Conservation (phyloP, 2,329 filamentous ascomycete genomes). For the Byssothecium circinans region DNA sequence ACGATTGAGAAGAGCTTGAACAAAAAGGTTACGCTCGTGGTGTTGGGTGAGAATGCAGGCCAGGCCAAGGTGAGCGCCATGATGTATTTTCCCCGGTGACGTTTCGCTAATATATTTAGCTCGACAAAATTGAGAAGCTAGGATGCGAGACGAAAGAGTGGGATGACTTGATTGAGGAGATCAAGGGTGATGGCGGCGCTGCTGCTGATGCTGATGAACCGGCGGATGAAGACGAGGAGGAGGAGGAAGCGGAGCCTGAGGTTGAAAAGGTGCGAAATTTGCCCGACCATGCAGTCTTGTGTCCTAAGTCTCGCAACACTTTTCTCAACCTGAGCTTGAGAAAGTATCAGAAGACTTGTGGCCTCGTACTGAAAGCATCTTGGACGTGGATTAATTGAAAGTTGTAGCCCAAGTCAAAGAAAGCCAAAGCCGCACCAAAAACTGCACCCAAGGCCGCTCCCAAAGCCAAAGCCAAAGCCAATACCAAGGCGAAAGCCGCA, state of each 20-base stretch:
- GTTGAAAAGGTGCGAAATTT: conserved; percentile 13
- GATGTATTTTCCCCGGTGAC: background rate
- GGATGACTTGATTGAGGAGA: conserved; percentile 65
- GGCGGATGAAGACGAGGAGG: conserved; percentile 16
- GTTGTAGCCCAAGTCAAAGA: conserved; percentile 14
- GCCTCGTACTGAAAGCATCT: background rate
- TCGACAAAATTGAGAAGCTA: conserved; percentile 75
- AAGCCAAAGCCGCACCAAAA: conserved; percentile 8
- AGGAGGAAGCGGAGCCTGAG: conserved; percentile 20
- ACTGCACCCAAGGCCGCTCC: conserved; percentile 1
- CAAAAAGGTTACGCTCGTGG: conserved; percentile 55
- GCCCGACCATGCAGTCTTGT: too few species aligned
- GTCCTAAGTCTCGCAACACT: too few species aligned
- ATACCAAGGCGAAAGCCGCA: conserved; percentile 16
- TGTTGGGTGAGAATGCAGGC: conserved; percentile 84
- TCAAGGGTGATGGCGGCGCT: conserved; percentile 18
- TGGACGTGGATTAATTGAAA: background rate
- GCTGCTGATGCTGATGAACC: conserved; percentile 10
- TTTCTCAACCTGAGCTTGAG: too few species aligned
- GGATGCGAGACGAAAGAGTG: conserved; percentile 87
- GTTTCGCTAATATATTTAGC: conserved; percentile 22
- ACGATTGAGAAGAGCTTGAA: conserved; percentile 25
- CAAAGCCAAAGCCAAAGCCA: conserved; percentile 15
- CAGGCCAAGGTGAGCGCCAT: conserved; percentile 66
- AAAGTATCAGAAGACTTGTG: too few species aligned